Evolutionary conservation across 306 rosid genomes (phyloP).

Genomic region (Acmispon strigosus): DNA sequence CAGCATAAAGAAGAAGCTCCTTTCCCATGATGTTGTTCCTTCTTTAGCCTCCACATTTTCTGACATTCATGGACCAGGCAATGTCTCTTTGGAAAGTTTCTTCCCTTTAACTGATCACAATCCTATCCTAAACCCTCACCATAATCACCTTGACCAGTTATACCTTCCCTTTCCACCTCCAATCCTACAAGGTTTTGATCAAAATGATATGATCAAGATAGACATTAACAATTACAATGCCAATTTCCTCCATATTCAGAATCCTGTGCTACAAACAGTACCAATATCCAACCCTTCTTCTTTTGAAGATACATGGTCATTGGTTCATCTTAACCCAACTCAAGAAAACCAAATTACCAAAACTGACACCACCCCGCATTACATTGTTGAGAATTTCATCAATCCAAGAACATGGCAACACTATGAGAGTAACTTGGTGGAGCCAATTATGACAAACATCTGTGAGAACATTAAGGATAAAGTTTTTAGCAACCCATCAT

Average conservation of each 20-base stretch:
- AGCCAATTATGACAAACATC: slow-evolving; percentile 36
- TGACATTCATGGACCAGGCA: slow-evolving; percentile 36
- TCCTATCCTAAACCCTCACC: slow-evolving; percentile 39
- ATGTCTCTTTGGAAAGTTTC: slow-evolving; percentile 37
- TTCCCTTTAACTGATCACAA: slow-evolving; percentile 44
- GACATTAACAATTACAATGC: slow-evolving; percentile 23
- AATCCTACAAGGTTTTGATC: slow-evolving; percentile 35
- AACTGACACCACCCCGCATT: slow-evolving; percentile 9
- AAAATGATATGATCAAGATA: slow-evolving; percentile 30
- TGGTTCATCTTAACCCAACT: slow-evolving; percentile 31
- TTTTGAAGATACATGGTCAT: slow-evolving; percentile 34
- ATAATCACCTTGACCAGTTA: slow-evolving; percentile 25
- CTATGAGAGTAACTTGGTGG: slow-evolving; percentile 10
- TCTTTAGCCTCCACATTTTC: slow-evolving; percentile 43
- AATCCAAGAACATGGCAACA: slow-evolving; percentile 30
- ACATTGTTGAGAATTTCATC: slow-evolving; percentile 28
- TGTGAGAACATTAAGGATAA: slow-evolving; percentile 39
- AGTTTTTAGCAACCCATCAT: slow-evolving; percentile 24
- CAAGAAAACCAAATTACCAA: slow-evolving; percentile 30
- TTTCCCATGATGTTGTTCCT: slow-evolving; percentile 48
- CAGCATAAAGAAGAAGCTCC: slow-evolving; percentile 87
- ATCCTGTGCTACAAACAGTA: slow-evolving; percentile 25
- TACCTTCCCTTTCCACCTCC: slow-evolving; percentile 53
- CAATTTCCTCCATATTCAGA: slow-evolving; percentile 29
- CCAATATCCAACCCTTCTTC: slow-evolving; percentile 31